Evolutionary conservation across 192 early-diverging fungal species (phyloP), one percentile per base, ranked within the genome.

Genomic region (Podila clonocystis): DNA sequence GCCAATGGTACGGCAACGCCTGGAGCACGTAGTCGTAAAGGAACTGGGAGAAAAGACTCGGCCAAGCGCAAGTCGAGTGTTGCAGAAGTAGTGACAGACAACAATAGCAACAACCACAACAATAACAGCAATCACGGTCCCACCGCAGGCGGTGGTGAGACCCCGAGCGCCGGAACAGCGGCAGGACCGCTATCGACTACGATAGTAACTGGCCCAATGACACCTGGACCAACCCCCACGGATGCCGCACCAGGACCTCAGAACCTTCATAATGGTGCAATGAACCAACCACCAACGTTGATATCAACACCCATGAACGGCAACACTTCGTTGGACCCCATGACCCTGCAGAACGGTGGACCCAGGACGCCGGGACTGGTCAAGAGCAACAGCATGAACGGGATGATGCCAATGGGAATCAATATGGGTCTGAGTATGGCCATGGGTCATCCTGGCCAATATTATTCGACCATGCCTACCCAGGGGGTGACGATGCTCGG

Each of bases 41-140:
- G 70, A 41, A 34, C 59, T 24, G 69, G 65, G 31, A 65, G 70
- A 19, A 79, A 79, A 30, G 76, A 72, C 15, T 70, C 74, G 0
- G 30, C 65, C 1, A 79, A 72, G 50, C 38, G 70, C 7, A 79
- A 79, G 24, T 34, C 64, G 29, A 72, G 76, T 22, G 22, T 72
- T 33, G 30, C 50, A 11, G 77, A 70, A 28, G 67, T 58, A 45
- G n/a, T 45, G 13, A 12, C 28, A 22, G 50, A 24, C 59, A 19
- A 61, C 30, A 60, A 3, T 30, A 61, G 9, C 34, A 63, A 31
- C 61, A 30, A 20, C 61, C 38, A 36, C n/a, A 30, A 59, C 22
- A 15, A 15, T 5, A 4, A 28, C 58, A 4, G 30, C 22, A 55
- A 55, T 55, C n/a, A 26, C 8, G 52, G 52, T 55, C 24, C 52